Evolutionary conservation across 345 rosid species (phyloP), one percentile per base, ranked within the genome.

Genomic region (Brassica nigra): DNA sequence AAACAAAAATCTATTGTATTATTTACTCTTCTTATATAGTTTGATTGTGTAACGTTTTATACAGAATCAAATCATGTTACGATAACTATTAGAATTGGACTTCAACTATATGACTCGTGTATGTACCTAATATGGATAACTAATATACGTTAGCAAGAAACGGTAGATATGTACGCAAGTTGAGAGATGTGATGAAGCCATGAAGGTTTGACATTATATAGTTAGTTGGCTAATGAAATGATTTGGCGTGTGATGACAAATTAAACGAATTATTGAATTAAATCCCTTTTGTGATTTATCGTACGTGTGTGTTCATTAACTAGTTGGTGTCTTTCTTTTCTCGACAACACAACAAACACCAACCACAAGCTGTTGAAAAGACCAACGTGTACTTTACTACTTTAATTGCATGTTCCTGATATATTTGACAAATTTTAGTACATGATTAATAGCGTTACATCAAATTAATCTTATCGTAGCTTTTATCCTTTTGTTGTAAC

Each of bases 41-140:
- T 62, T 29, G 3, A 36, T 71, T 36, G 54, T 58, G 75, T 37
- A 34, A 28, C 70, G 61, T 49, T 74, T 63, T 63, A 15, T 44
- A 63, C 47, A 74, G 65, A 62, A 74, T 44, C 75, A 28, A 73
- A 62, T 62, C 15, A 61, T 59, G 34, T 14, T 23, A 71, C 34
- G 54, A 58, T 71, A 57, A 33, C 47, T 11, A 33, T 6, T 6
- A 0, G 39, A 30, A 8, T 70, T 2, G 6, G 6, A 8, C 18
- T 57, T 57, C 12, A 2, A 20, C 29, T 8, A 23, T 58, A 23
- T 58, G 62, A 23, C 31, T 58, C 30, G 14, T 10, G 12, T 57
- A 8, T 57, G 29, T 18, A 8, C 27, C 5, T 57, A 57, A 8
- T 58, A 9, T 58, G 30, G 62, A 58, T 58, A 58, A 58, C 30